These are phyloP conservation scores for Trichosporon faecale DNA, from an alignment of 1,284 basidiomycete species.

Conservation along the genomic window DNA sequence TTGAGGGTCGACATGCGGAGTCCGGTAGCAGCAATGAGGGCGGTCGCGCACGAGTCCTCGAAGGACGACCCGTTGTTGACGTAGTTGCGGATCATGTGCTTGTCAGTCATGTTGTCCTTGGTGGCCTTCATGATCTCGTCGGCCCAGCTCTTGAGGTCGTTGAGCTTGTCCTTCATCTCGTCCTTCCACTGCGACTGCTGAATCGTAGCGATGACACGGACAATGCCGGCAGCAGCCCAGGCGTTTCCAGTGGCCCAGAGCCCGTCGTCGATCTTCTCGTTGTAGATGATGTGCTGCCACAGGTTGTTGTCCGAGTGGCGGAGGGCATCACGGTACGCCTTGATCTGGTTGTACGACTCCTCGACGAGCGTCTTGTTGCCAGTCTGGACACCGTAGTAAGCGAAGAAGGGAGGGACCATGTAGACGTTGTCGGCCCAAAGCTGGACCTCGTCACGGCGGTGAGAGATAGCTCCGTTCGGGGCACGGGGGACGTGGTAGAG, in stretches of 20 bases:
- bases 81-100: conserved; percentile 72
- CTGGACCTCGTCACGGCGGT: conserved; percentile 53
- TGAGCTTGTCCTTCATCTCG: conserved; percentile 45
- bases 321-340: conserved; percentile 64
- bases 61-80: conserved; percentile 63
- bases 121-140: conserved; percentile 53
- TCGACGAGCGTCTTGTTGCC: conserved; percentile 65
- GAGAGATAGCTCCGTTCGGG: conserved; percentile 74
- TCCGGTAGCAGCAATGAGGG: conserved; percentile 72
- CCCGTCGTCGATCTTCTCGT: conserved; percentile 29
- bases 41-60: conserved; percentile 69
- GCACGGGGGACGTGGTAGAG: conserved; percentile 63
- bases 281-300: conserved; percentile 49
- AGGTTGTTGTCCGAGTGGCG: conserved; percentile 34
- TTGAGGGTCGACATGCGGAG: conserved; percentile 57
- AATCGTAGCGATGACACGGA: conserved; percentile 55
- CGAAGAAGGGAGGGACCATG: conserved; percentile 79
- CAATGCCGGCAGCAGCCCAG: conserved; percentile 57
- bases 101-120: conserved; percentile 53
- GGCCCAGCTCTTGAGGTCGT: conserved; percentile 53
- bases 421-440: conserved; percentile 60
- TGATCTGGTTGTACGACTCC: conserved; percentile 73
- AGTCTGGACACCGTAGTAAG: conserved; percentile 75
- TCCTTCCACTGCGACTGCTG: conserved; percentile 43
- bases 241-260: conserved; percentile 55